Evolutionary conservation across 148 eudicot species (phyloP), one percentile per base, ranked within the genome.

Genomic region (Amaranthus hypochondriacus): DNA sequence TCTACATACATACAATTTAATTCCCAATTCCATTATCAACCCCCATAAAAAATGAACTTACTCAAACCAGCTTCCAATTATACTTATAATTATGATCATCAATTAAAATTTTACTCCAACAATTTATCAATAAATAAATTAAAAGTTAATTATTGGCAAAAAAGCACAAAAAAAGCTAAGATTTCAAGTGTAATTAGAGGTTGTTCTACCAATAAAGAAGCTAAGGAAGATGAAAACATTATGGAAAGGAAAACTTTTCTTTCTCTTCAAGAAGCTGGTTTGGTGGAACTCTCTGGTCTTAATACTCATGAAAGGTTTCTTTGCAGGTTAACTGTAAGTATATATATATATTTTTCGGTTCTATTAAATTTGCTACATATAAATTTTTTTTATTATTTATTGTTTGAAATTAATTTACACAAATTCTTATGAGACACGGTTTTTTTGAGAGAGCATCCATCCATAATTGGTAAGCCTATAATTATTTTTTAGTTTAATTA

Each of bases 191-290:
- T 86, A n/a, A 28, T 28, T 0, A 78, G 77, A 74, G 89, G 86
- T 9, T 50, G 74, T 69, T 68, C 48, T 61, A 14, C 11, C 46
- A 49, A 10, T 15, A 7, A 15, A 6, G 69, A 57, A 28, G 59
- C 18, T 8, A 68, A 71, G 2, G 53, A 28, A 10, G 76, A 71
- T n/a, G 84, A 74, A 62, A 86, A 68, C 2, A 83, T 80, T 13
- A 73, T 57, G 55, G 46, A 67, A 50, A 51, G 44, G 56, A 67
- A 67, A 67, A 50, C 44, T n/a, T 90, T 91, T 76, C 78, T 93
- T 76, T 84, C 88, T 8, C 63, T 89, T 0, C 92, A 93, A 88
- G 98, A 93, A 83, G 98, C 96, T n/a, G 98, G 98, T 21, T 83
- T 93, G 3, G 96, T 90, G 28, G 96, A 93, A 77, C 76, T 93